Conservation (phyloP, 2,329 filamentous ascomycete genomes). For the Fusarium setosum region DNA sequence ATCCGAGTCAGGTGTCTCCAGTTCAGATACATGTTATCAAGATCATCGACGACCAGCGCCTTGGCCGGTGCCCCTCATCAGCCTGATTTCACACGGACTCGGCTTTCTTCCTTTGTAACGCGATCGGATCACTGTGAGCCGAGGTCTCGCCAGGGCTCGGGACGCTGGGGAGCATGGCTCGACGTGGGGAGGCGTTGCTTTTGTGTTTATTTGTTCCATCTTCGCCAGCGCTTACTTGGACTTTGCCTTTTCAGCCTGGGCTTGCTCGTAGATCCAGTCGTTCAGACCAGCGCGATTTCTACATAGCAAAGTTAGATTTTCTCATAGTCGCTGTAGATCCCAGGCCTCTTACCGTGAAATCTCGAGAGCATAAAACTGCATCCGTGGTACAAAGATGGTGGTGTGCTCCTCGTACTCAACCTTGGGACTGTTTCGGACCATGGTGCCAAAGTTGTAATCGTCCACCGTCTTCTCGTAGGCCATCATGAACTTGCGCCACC, state of each 20-base stretch:
- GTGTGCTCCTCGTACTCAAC: slow-evolving; percentile 88
- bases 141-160: slow-evolving; percentile 14
- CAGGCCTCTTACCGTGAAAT: slow-evolving; percentile 53
- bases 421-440: slow-evolving; percentile 82
- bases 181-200: neutral
- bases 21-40: slow-evolving; percentile 11
- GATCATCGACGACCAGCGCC: neutral
- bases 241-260: slow-evolving; percentile 67
- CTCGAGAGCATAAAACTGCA: slow-evolving; percentile 67
- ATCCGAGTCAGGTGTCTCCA: neutral
- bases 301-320: slow-evolving; percentile 52
- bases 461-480: slow-evolving; percentile 94
- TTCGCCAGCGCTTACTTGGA: slow-evolving; percentile 32
- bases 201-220: slow-evolving; percentile 2
- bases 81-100: neutral
- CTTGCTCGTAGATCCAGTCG: slow-evolving; percentile 95
- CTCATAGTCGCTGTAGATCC: rapidly evolving
- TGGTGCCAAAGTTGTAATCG: slow-evolving; percentile 98
- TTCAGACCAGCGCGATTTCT: slow-evolving; percentile 91
- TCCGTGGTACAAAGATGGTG: slow-evolving; percentile 82
- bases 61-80: neutral
- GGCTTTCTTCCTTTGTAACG: neutral
- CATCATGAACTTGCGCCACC: slow-evolving; percentile 95
- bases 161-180: slow-evolving; percentile 15
- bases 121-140: slow-evolving; percentile 7